phyloP scores from a whole-genome alignment of 441 rosid species.

The Populus hybrid region DNA sequence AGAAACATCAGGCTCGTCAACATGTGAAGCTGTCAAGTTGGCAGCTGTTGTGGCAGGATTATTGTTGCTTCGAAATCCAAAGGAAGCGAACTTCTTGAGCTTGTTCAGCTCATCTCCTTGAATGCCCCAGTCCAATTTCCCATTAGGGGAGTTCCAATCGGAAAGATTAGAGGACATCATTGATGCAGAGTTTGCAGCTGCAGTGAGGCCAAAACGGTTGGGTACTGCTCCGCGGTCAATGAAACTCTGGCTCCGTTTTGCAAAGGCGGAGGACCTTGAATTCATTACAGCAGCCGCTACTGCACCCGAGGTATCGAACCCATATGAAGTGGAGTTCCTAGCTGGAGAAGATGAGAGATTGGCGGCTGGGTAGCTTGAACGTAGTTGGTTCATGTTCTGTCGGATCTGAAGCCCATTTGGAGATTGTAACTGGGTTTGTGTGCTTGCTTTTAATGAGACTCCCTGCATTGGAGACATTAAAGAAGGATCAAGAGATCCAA shows the following conservation, averaged over 20 bases:
- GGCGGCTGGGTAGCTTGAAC: slow-evolving; percentile 54
- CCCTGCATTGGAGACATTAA: slow-evolving; percentile 55
- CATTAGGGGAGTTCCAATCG: slow-evolving; percentile 75
- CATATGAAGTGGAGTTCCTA: slow-evolving; percentile 50
- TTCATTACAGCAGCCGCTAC: slow-evolving; percentile 89
- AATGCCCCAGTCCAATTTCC: slow-evolving; percentile 82
- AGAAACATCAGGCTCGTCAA: slow-evolving; percentile 81
- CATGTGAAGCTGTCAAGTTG: slow-evolving; percentile 12
- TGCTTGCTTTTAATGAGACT: slow-evolving; percentile 30
- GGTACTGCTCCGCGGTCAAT: slow-evolving; percentile 53
- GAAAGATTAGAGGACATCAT: slow-evolving; percentile 53
- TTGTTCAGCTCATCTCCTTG: slow-evolving; percentile 81
- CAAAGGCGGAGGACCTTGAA: slow-evolving; percentile 74
- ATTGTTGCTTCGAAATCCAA: slow-evolving; percentile 54
- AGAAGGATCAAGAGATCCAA: slow-evolving; percentile 59
- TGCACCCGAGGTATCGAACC: slow-evolving; percentile 74
- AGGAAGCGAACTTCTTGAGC: slow-evolving; percentile 76
- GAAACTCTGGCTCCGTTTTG: slow-evolving; percentile 87
- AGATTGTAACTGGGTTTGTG: slow-evolving; percentile 54
- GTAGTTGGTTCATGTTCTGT: slow-evolving; percentile 60
- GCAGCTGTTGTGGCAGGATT: slow-evolving; percentile 13
- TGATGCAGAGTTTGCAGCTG: slow-evolving; percentile 40
- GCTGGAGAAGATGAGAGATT: slow-evolving; percentile 45
- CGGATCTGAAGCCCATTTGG: slow-evolving; percentile 57
- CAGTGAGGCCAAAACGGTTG: slow-evolving; percentile 35